A percentile compares a stretch with the other conserved stretches of the same genome.
phyloP scores from a whole-genome alignment of 164 flowering plant species.

The Buxus sempervirens region DNA sequence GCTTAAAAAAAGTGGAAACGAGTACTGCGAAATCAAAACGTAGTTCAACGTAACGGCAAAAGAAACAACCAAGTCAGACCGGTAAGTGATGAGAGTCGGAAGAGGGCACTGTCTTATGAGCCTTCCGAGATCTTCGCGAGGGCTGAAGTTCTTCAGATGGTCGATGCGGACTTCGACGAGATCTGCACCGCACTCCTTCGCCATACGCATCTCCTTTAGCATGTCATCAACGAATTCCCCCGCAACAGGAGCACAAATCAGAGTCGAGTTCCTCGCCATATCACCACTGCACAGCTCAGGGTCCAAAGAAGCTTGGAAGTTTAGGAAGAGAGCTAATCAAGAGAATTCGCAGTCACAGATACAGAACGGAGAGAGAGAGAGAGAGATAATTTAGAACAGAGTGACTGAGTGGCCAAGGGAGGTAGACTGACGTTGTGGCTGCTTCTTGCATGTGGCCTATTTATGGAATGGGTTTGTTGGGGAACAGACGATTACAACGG shows the following conservation, averaged over 20 bases:
- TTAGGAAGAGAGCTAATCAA: too few species aligned
- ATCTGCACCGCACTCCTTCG: conserved; percentile 59
- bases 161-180: conserved; percentile 73
- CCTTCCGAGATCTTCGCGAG: conserved; percentile 38
- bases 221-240: conserved; percentile 56
- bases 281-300: background rate
- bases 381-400: too few species aligned
- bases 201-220: conserved; percentile 42
- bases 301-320: too few species aligned
- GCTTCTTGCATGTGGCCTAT: too few species aligned
- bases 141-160: conserved; percentile 42
- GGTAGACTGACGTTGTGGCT: too few species aligned
- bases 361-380: too few species aligned
- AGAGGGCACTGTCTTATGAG: conserved; percentile 44
- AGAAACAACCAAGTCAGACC: conserved; percentile 26
- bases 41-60: background rate
- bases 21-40: too few species aligned
- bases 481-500: too few species aligned
- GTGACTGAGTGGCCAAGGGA: too few species aligned
- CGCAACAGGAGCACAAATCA: conserved; percentile 71
- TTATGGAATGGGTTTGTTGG: too few species aligned
- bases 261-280: conserved; percentile 38
- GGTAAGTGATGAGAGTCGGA: conserved; percentile 73
- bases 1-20: too few species aligned
- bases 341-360: too few species aligned